Conservation (phyloP, 2,329 filamentous ascomycete species). For the Calonectria pteridis region DNA sequence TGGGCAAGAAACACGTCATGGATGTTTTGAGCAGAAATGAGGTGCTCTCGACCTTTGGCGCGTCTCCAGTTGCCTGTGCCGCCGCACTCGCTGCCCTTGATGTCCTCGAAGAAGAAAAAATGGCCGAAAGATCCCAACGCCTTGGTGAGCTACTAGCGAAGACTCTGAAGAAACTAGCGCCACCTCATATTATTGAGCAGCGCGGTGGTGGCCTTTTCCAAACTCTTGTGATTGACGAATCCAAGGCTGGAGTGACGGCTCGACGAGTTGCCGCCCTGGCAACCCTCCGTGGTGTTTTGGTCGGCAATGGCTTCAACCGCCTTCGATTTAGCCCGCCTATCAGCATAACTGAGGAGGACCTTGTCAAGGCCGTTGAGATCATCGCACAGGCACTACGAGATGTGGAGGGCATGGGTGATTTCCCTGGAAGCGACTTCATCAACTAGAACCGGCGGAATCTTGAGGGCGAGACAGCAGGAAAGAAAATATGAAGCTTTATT, state of each 20-base stretch:
- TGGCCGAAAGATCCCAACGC: conserved; percentile 12
- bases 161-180: background rate
- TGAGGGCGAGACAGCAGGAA: background rate
- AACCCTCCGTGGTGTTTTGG: conserved; percentile 15
- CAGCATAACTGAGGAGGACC: conserved; percentile 27
- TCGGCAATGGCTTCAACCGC: conserved; percentile 15
- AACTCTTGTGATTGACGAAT: conserved; percentile 22
- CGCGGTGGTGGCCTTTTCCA: conserved; percentile 24
- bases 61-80: conserved; percentile 21
- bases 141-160: conserved; percentile 19
- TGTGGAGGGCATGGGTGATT: background rate
- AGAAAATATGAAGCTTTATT: background rate
- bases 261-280: conserved; percentile 3
- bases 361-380: conserved; percentile 15
- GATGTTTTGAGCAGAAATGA: conserved; percentile 15
- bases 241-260: conserved; percentile 8
- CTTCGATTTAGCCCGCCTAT: conserved; percentile 23
- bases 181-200: conserved; percentile 15
- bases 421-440: conserved; percentile 17
- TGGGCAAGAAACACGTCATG: conserved; percentile 28
- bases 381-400: conserved; percentile 19
- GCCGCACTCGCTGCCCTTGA: conserved; percentile 23
- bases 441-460: background rate
- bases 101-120: conserved; percentile 18
- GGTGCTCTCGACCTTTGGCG: conserved; percentile 15